Evolutionary conservation across 1,284 basidiomycete species (phyloP), one percentile per base, ranked within the genome.

Genomic region (Malassezia pachydermatis): DNA sequence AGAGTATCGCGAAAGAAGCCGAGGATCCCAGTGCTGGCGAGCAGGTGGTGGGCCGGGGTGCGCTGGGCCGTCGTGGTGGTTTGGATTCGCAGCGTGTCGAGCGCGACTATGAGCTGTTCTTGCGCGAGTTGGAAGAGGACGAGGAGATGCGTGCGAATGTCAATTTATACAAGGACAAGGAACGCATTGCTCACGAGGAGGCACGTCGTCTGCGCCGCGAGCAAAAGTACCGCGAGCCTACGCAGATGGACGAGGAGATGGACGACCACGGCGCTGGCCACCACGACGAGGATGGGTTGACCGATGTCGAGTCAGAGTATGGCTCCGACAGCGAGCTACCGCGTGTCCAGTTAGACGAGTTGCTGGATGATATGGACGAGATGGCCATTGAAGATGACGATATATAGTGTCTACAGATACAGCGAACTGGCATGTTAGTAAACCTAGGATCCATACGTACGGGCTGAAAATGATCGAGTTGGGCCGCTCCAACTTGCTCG

Each of bases 61-160:
- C 90, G 4, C 81, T 94, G 30, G 89, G 89, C 1, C 77, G 88
- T 42, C 79, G 85, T 76, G 89, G 89, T 32, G 89, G 89, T 35
- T 76, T 88, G 43, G 90, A 96, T 73, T 80, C 84, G 74, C 84
- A 81, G 76, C 89, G 89, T 76, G 87, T 96, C 54, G 89, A 96
- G 70, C 82, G 87, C 70, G 92, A 96, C 70, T 98, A 96, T 73
- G 92, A 96, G 76, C 64, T 88, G 55, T 98, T 98, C 81, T 76
- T 98, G 74, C 80, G 86, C 43, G 90, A 96, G 65, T 74, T 98
- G 49, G 92, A 96, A 74, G 92, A 98, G 73, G 92, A 98, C 75
- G 83, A 85, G 42, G 92, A 96, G 77, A 77, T 96, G 78, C 80
- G 92, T 43, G 78, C 79, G 14, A 81, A 81, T 14, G 83, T 98